Percentiles rank a stretch among this genome's conserved stretches.
phyloP scores from a whole-genome alignment of 441 rosid species.

The Syzygium syzygioides region DNA sequence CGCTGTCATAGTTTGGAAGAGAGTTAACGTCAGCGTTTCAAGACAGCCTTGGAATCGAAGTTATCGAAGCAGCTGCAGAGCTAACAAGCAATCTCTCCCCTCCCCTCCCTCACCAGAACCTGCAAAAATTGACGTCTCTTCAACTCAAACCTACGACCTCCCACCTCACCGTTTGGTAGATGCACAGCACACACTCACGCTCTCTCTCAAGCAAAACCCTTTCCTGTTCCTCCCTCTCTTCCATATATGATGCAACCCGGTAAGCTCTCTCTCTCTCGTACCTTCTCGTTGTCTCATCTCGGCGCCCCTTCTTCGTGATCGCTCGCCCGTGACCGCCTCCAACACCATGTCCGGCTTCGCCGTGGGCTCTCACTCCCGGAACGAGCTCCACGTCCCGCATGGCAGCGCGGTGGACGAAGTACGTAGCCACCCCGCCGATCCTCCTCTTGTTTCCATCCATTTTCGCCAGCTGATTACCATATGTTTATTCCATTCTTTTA shows the following conservation, averaged over 20 bases:
- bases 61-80: background rate
- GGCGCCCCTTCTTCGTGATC: background rate
- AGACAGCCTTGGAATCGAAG: background rate
- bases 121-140: constrained; percentile 35
- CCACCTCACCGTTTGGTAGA: constrained; percentile 85
- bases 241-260: background rate
- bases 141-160: constrained; percentile 68
- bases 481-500: background rate
- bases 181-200: background rate
- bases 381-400: constrained; percentile 19
- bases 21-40: constrained; percentile 3
- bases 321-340: constrained; percentile 23
- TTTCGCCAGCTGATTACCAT: background rate
- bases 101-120: background rate
- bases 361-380: constrained; percentile 24
- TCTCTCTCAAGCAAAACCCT: background rate
- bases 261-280: background rate
- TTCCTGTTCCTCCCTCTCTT: background rate
- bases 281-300: constrained; percentile 7
- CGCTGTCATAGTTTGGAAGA: background rate
- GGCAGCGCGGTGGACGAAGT: constrained; percentile 22
- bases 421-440: background rate
- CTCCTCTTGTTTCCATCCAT: background rate
- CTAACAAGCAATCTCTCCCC: background rate
- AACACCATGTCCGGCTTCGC: constrained; percentile 48